Conservation (phyloP, 345 rosid species). For the Geranium rotundifolium region DNA sequence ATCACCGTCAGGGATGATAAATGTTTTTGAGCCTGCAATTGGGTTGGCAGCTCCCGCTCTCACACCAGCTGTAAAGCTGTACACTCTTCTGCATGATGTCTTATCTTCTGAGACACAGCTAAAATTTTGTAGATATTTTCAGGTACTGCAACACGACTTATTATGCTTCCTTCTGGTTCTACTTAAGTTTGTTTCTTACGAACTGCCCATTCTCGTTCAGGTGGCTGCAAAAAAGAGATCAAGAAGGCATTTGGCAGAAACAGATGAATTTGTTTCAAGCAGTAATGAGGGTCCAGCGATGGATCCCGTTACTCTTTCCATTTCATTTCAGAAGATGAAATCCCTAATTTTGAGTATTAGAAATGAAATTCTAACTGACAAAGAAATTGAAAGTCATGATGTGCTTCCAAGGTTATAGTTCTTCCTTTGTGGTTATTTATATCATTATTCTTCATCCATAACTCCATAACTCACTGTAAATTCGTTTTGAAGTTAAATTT, state of each 20-base stretch:
- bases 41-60: conserved; percentile 82
- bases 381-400: conserved; percentile 81
- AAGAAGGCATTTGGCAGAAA: conserved; percentile 71
- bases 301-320: conserved; percentile 59
- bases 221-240: conserved; percentile 86
- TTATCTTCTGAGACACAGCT: conserved; percentile 90
- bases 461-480: background rate
- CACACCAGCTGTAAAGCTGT: conserved; percentile 80
- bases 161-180: conserved; percentile 6
- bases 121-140: conserved; percentile 73
- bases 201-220: conserved; percentile 21
- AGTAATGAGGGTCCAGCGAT: conserved; percentile 41
- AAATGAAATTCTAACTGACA: conserved; percentile 76
- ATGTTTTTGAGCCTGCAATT: conserved; percentile 63
- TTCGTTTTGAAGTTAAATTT: background rate
- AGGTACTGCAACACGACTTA: conserved; percentile 32
- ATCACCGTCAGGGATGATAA: conserved; percentile 54
- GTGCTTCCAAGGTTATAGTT: conserved; percentile 70
- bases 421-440: background rate
- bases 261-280: conserved; percentile 73
- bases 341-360: conserved; percentile 58
- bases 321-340: conserved; percentile 89
- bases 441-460: background rate
- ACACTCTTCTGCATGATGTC: conserved; percentile 80
- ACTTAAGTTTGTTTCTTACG: background rate